Conservation (phyloP, 352 stramenopile genomes). For the Phytopythium oedochilum region DNA sequence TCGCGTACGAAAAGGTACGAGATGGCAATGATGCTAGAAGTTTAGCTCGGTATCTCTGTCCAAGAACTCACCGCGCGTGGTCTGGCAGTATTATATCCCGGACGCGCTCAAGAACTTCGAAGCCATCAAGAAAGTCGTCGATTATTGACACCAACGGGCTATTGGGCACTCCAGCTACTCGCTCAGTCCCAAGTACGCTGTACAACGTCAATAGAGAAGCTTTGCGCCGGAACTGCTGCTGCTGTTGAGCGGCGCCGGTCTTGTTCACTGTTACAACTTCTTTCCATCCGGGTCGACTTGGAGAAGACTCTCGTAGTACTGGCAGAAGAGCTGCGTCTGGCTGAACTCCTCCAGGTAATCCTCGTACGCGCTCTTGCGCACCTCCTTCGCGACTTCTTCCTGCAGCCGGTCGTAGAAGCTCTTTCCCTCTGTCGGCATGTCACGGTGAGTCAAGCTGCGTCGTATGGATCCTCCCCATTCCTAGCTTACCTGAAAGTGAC, state of each 20-base stretch:
- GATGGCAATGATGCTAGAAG: background rate
- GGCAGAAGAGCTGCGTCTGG: constrained; percentile 83
- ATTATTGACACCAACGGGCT: constrained; percentile 71
- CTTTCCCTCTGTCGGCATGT: constrained; percentile 18
- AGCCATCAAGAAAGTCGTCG: constrained; percentile 90
- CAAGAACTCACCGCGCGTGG: background rate
- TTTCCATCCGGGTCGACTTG: constrained; percentile 24
- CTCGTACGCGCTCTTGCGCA: constrained; percentile 65
- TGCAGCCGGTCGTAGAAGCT: constrained; percentile 75
- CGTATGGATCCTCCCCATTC: too few species aligned
- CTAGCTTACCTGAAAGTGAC: constrained; percentile 29
- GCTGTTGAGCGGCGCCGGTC: background rate
- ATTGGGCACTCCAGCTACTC: background rate
- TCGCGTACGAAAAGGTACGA: constrained; percentile 93
- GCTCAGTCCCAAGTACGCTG: background rate
- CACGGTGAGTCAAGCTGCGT: constrained; percentile 1
- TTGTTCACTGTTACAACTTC: constrained; percentile 8
- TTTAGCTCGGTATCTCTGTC: background rate
- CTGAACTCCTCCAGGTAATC: constrained; percentile 79
- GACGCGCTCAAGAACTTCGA: constrained; percentile 95
- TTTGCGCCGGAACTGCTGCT: background rate
- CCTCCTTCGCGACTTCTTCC: constrained; percentile 63
- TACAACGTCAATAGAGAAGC: constrained; percentile 4
- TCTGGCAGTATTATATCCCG: constrained; percentile 84
- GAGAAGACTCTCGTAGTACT: constrained; percentile 78